phyloP scores from a whole-genome alignment of 2,329 filamentous ascomycete species.

The Diaporthe vexans region DNA sequence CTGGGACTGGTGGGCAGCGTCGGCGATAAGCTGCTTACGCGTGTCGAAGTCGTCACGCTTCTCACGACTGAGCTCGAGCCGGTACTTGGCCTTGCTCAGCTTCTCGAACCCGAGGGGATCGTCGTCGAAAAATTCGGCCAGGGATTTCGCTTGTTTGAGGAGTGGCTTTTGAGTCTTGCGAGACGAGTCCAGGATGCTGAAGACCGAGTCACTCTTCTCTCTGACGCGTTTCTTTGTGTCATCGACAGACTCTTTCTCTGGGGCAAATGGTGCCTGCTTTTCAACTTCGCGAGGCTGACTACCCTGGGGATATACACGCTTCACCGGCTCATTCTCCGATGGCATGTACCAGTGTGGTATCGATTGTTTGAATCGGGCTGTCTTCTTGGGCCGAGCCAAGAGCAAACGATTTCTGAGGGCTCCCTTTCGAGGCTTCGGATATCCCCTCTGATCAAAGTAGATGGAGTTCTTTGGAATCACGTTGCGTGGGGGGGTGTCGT shows the following conservation, averaged over 20 bases:
- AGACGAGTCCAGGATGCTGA: conserved; percentile 2
- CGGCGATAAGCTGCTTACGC: conserved; percentile 39
- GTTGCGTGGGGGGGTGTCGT: conserved; percentile 36
- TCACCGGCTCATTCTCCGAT: conserved; percentile 36
- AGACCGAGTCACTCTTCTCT: conserved; percentile 20
- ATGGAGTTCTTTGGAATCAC: conserved; percentile 37
- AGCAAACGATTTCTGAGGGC: conserved; percentile 17
- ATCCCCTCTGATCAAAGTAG: conserved; percentile 30
- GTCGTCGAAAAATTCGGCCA: conserved; percentile 43
- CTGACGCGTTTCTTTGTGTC: conserved; percentile 18
- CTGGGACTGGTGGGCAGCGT: conserved; percentile 32
- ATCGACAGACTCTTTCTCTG: neutral
- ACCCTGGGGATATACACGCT: conserved; percentile 22
- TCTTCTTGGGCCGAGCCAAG: conserved; percentile 16
- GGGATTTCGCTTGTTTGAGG: conserved; percentile 35
- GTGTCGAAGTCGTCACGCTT: conserved; percentile 47
- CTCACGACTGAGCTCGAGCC: conserved; percentile 44
- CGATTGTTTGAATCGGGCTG: conserved; percentile 27
- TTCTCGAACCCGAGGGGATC: conserved; percentile 39
- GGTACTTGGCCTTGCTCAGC: conserved; percentile 17
- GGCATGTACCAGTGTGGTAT: conserved; percentile 35
- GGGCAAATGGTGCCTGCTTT: neutral
- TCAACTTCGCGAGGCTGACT: conserved; percentile 3
- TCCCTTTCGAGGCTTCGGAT: conserved; percentile 14
- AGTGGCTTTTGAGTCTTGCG: conserved; percentile 32